Conservation (phyloP, 192 early-diverging fungal genomes). For the Coemansia sp. region DNA sequence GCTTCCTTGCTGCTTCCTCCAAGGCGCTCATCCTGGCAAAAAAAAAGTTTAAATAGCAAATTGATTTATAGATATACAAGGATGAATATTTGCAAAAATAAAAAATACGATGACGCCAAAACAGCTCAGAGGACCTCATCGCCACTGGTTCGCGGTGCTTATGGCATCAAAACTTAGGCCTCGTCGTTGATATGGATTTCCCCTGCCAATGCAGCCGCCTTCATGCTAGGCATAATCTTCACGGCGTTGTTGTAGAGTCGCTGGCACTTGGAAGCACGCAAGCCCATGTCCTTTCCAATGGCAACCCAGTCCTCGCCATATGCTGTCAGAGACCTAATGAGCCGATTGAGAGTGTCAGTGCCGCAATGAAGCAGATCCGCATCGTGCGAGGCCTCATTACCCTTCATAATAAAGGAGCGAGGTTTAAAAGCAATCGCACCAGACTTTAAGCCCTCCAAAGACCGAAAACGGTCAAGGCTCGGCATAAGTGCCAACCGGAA, state of each 20-base stretch:
- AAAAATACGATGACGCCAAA: neutral
- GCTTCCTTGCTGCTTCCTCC: slow-evolving; percentile 63
- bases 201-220: neutral
- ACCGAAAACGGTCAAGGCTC: neutral
- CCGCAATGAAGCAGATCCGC: neutral
- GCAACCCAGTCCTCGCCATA: slow-evolving; percentile 1
- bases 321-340: neutral
- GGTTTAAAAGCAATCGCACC: neutral
- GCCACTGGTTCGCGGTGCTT: neutral
- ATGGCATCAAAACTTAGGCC: neutral
- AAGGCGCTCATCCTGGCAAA: slow-evolving; percentile 32
- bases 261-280: neutral
- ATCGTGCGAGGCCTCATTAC: neutral
- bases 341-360: slow-evolving; percentile 4
- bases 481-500: slow-evolving; percentile 1
- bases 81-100: neutral
- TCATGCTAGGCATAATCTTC: slow-evolving; percentile 7
- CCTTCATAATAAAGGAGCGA: neutral
- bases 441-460: neutral
- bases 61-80: neutral
- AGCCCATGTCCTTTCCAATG: slow-evolving; percentile 13
- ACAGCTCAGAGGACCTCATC: neutral
- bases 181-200: neutral
- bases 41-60: neutral
- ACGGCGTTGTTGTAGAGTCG: neutral